Evolutionary conservation across 441 rosid genomes (phyloP).

Genomic region (Monsonia emarginata): DNA sequence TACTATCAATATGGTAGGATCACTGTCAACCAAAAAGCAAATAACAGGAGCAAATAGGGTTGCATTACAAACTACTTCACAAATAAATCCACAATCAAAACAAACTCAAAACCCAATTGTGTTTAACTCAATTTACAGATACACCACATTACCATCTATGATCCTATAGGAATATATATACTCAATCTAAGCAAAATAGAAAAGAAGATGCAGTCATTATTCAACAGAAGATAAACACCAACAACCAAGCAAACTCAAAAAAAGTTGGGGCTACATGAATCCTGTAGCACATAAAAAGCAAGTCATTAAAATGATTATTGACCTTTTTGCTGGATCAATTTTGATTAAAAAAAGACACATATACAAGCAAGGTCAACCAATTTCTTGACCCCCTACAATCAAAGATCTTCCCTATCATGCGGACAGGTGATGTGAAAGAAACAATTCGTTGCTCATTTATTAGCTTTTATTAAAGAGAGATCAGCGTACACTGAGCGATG

Average conservation of each 20-base stretch:
- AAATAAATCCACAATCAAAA: not conserved
- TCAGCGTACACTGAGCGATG: slow-evolving; percentile 89
- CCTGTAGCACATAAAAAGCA: not conserved
- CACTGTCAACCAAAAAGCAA: not conserved
- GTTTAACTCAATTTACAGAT: no score
- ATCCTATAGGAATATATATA: not conserved
- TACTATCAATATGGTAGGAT: not conserved
- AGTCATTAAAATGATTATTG: not conserved
- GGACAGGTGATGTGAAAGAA: not conserved
- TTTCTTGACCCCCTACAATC: not conserved
- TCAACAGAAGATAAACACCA: not conserved
- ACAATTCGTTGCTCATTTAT: not conserved
- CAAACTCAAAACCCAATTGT: no score
- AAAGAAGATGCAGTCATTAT: not conserved
- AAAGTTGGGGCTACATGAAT: not conserved
- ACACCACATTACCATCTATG: no score
- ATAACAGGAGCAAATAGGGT: not conserved
- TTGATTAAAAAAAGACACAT: not conserved
- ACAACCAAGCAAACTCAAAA: not conserved
- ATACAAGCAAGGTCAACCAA: not conserved
- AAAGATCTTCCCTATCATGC: not conserved
- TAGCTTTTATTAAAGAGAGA: slow-evolving; percentile 6
- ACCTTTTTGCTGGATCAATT: not conserved
- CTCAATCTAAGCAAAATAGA: not conserved
- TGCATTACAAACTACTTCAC: not conserved